Base-by-base conservation (phyloP, 1,139 yeast genomes). In the Yamadazyma epiphylla region DNA sequence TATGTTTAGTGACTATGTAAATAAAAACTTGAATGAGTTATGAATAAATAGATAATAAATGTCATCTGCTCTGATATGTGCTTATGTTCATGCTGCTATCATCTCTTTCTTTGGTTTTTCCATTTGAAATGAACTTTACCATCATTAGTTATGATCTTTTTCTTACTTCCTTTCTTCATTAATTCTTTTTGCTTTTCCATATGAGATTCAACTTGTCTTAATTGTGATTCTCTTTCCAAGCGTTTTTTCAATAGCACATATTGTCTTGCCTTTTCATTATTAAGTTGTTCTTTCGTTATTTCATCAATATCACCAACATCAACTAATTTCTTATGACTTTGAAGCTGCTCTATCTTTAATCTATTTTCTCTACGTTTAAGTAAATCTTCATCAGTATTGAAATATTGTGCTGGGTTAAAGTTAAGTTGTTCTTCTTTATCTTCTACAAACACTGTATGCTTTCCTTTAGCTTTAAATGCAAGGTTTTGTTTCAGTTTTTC, bases 161-260 rank as follows among this genome's bases (percentile, higher is more conserved):
- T 84, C 60, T 84, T 86, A 37, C 77, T 77, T 0, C 97, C 97
- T 43, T 80, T 82, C 55, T 86, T 86, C 95, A 89, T 86, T 37
- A 88, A 71, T 51, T 89, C 95, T 37, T 84, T 74, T 46, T 88
- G 94, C 37, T 73, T 50, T 33, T 81, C 85, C 80, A 88, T 79
- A 47, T 79, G 74, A 27, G 70, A 68, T 49, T 85, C 85, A 11
- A 89, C 86, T 36, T 73, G 72, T 28, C 67, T 65, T 42, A 91
- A 67, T 53, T 85, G 74, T 35, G 66, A 58, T 43, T 80, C 87
- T 48, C 94, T 70, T 44, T 82, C 79, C 51, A 84, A 55, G 41
- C 86, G 67, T 38, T 65, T 67, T 48, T 80, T 71, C 34, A 81
- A 57, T 22, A 64, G 49, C 48, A 74, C 70, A 42, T 68, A 76